These are phyloP conservation scores for Pelargonium fulgidum DNA, from an alignment of 441 rosid genomes.

Conservation along the genomic window DNA sequence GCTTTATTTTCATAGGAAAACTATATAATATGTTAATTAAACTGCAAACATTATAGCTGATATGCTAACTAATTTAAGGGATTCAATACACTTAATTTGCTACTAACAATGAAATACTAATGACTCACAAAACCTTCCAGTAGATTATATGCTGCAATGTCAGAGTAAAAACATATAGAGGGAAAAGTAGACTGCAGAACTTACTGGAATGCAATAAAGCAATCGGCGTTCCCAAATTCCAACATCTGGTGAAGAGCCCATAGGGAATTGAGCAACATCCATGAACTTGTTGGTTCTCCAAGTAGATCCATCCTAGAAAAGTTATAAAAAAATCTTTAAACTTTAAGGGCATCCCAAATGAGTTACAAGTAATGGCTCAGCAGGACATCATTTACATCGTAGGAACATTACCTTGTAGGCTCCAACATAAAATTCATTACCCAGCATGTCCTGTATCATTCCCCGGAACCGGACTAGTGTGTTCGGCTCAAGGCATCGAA, in stretches of 20 bases:
- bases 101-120: too few species aligned
- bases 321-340: too few species aligned
- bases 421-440: constrained; percentile 89
- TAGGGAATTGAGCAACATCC: constrained; percentile 51
- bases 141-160: too few species aligned
- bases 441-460: constrained; percentile 95
- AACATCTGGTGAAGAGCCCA: constrained; percentile 45
- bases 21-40: too few species aligned
- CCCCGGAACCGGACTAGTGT: constrained; percentile 48
- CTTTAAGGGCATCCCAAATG: too few species aligned
- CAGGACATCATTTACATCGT: too few species aligned
- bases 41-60: too few species aligned
- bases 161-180: not conserved
- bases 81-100: too few species aligned
- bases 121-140: too few species aligned
- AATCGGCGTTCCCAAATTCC: constrained; percentile 43
- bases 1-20: too few species aligned
- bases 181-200: constrained; percentile 18
- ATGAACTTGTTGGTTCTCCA: constrained; percentile 87
- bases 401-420: constrained; percentile 31
- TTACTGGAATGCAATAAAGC: constrained; percentile 71
- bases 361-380: too few species aligned
- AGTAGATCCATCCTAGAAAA: constrained; percentile 42
- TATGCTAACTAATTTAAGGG: too few species aligned
- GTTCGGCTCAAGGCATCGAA: constrained; percentile 31